These are phyloP conservation scores for Cercospora zeina DNA, from an alignment of 2,329 filamentous ascomycete species.

Conservation along the genomic window DNA sequence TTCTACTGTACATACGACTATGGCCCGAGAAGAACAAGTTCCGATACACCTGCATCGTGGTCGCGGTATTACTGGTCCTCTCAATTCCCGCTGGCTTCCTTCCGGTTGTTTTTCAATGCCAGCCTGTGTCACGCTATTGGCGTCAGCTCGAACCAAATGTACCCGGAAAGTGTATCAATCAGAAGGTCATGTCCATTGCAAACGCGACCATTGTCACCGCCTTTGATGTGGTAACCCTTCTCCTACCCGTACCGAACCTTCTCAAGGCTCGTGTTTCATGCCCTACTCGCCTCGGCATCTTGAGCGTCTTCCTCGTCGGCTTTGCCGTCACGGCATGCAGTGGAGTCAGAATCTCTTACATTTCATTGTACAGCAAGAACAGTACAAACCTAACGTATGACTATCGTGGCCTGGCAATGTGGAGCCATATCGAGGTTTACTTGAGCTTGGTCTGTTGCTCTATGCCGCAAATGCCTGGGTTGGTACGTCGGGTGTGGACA, in stretches of 20 bases:
- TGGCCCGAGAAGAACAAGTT: slow-evolving; percentile 20
- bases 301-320: slow-evolving; percentile 24
- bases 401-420: slow-evolving; percentile 21
- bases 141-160: slow-evolving; percentile 1
- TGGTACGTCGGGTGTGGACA: slow-evolving; percentile 17
- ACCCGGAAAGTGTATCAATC: slow-evolving; percentile 21
- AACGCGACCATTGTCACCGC: slow-evolving; percentile 12
- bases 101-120: slow-evolving; percentile 11
- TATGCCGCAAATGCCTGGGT: slow-evolving; percentile 22
- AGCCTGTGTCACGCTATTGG: slow-evolving; percentile 15
- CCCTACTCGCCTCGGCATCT: slow-evolving; percentile 17
- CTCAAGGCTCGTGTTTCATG: slow-evolving; percentile 15
- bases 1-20: slow-evolving; percentile 22
- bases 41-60: slow-evolving; percentile 9
- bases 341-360: slow-evolving; percentile 22
- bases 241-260: slow-evolving; percentile 20
- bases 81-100: slow-evolving; percentile 6
- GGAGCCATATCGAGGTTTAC: slow-evolving; percentile 25
- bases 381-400: slow-evolving; percentile 22
- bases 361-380: slow-evolving; percentile 12
- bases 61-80: slow-evolving; percentile 7
- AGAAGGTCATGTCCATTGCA: slow-evolving; percentile 7
- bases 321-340: slow-evolving; percentile 23
- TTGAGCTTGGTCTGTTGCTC: slow-evolving; percentile 26
- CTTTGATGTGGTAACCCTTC: slow-evolving; percentile 21